Evolutionary conservation across 257 asterid species (phyloP).

Genomic region (Handroanthus guayacan): DNA sequence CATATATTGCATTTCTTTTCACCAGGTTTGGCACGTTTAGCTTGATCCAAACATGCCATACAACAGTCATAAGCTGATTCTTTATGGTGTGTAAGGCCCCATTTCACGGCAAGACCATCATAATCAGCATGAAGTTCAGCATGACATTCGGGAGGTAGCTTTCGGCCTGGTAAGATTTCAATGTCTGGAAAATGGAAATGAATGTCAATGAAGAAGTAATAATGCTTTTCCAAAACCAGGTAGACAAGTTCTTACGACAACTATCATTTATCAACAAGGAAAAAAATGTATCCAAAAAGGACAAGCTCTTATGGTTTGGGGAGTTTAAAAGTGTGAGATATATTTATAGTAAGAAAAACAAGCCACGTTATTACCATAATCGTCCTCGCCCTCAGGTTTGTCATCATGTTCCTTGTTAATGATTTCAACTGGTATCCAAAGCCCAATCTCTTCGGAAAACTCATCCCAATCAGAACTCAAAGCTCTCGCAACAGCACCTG

Average conservation of each 20-base stretch:
- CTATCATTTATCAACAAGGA: neutral
- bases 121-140: slow-evolving; percentile 86
- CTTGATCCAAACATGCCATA: slow-evolving; percentile 86
- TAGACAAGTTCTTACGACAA: neutral
- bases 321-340: neutral
- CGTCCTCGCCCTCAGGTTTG: slow-evolving; percentile 86
- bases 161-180: slow-evolving; percentile 73
- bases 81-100: slow-evolving; percentile 96
- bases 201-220: slow-evolving; percentile 10
- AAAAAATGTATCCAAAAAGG: neutral
- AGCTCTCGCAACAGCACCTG: slow-evolving; percentile 63
- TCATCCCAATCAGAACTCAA: slow-evolving; percentile 72
- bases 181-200: slow-evolving; percentile 51
- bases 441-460: slow-evolving; percentile 74
- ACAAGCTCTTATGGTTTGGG: neutral
- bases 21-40: slow-evolving; percentile 68
- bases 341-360: slow-evolving; percentile 11
- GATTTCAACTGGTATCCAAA: slow-evolving; percentile 79
- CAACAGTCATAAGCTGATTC: slow-evolving; percentile 97
- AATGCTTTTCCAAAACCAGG: neutral
- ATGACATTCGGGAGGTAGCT: slow-evolving; percentile 85
- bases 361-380: slow-evolving; percentile 58
- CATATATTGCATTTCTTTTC: slow-evolving; percentile 79
- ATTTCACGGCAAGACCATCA: slow-evolving; percentile 82
- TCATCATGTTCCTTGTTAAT: slow-evolving; percentile 76